Evolutionary conservation across 495 filamentous ascomycete species (phyloP), one percentile per base, ranked within the genome.

Genomic region (Penicillium maclennaniae): DNA sequence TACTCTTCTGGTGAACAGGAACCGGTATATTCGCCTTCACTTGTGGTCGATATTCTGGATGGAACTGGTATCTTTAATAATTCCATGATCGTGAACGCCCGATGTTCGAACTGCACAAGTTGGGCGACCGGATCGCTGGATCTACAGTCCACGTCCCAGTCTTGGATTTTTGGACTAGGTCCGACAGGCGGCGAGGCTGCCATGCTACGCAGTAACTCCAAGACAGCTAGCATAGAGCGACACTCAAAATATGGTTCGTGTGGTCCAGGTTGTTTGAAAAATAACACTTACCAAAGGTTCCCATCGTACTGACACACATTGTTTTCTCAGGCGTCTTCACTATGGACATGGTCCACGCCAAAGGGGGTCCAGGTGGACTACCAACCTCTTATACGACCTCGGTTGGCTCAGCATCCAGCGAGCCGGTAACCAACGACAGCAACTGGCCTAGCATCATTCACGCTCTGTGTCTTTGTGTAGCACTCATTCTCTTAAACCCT

Each of bases 141-240:
- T 55, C 57, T 71, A 3, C 58, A 47, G 27, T 70, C 59, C 41
- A 69, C 61, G 2, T 43, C 63, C 1, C 69, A 79, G 45, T 57
- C 69, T 12, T 79, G 84, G 67, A 79, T 84, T 45, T 86, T 79
- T 58, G 83, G 78, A n/a, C 60, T 77, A 12, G 84, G 83, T 10
- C 72, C 75, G 1, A 57, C 52, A 27, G 56, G 67, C 4, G 31
- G 48, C 6, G 25, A 16, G 10, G n/a, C 25, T 26, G 55, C 56
- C 25, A 51, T 56, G 26, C 53, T 80, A 8, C 62, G 63, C 9
- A 71, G 66, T 23, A 66, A 83, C 60, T 62, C 67, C 26, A 55
- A 55, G 1, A 57, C 67, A 10, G 79, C 74, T 0, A 64, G 58
- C n/a, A 62, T 83, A 7, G 67, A 74, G 34, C 67, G 78, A n/a